Conservation (phyloP, 495 filamentous ascomycete genomes). For the Patellaria atrata region DNA sequence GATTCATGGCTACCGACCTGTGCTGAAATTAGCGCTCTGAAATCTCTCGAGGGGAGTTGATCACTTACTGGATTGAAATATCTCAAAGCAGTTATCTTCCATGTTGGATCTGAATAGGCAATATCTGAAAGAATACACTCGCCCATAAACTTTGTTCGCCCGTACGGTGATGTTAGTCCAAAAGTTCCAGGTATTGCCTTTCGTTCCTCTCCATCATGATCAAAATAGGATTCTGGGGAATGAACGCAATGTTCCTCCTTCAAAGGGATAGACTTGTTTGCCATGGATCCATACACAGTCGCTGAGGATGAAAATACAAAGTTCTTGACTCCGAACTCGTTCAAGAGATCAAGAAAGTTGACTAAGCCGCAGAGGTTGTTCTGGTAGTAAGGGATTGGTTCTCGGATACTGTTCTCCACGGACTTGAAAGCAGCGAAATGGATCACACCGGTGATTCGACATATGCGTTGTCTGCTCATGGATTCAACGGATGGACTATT, state of each 20-base stretch:
- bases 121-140: constrained; percentile 51
- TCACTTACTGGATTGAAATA: constrained; percentile 47
- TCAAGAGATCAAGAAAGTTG: constrained; percentile 39
- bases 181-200: constrained; percentile 31
- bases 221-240: constrained; percentile 28
- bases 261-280: constrained; percentile 38
- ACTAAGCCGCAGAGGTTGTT: constrained; percentile 55
- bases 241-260: constrained; percentile 47
- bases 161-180: constrained; percentile 50
- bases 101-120: constrained; percentile 41
- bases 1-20: constrained; percentile 46
- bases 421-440: constrained; percentile 51
- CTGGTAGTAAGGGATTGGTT: constrained; percentile 46
- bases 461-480: too few relatives aligned
- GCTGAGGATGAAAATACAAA: constrained; percentile 54
- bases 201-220: constrained; percentile 23
- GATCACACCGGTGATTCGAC: constrained; percentile 44
- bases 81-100: constrained; percentile 46
- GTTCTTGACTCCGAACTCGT: constrained; percentile 45
- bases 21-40: too few relatives aligned
- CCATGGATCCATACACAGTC: constrained; percentile 48
- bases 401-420: constrained; percentile 36
- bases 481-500: too few relatives aligned
- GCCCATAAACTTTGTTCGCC: constrained; percentile 51
- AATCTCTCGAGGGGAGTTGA: neutral